A percentile compares a stretch with the other conserved stretches of the same genome.
Conservation (phyloP, 192 early-diverging fungal genomes). For the Oehlia diaphana region DNA sequence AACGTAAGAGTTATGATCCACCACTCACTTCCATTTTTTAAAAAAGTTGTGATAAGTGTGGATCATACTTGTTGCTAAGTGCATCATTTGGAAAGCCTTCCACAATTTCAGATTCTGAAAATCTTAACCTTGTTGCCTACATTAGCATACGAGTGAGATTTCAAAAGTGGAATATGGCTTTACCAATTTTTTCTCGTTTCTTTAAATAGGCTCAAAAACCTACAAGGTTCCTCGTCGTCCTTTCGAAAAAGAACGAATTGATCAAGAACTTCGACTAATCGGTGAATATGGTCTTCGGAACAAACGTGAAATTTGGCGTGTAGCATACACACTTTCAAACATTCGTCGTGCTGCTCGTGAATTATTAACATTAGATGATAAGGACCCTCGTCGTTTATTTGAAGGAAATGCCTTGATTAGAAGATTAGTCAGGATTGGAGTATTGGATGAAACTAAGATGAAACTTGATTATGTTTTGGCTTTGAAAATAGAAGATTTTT, state of each 20-base stretch:
- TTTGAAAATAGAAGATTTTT: conserved; percentile 97
- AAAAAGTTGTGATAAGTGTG: conserved; percentile 9
- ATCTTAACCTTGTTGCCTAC: neutral
- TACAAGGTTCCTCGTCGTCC: conserved; percentile 97
- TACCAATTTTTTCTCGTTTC: conserved; percentile 30
- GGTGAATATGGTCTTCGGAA: conserved; percentile 97
- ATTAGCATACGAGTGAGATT: neutral
- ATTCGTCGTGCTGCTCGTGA: conserved; percentile 99
- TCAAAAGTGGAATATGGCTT: conserved; percentile 1
- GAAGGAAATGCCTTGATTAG: conserved; percentile 99
- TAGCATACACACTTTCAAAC: conserved; percentile 96
- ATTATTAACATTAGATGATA: conserved; percentile 92
- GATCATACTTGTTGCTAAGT: conserved; percentile 8
- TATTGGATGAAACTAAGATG: conserved; percentile 96
- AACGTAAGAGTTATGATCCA: conserved; percentile 34
- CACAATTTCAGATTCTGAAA: neutral
- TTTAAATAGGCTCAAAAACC: conserved; percentile 66
- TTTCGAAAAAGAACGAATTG: conserved; percentile 95
- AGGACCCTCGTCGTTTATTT: conserved; percentile 97
- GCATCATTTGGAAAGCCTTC: conserved; percentile 19
- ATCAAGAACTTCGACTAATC: conserved; percentile 89
- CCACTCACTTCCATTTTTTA: conserved; percentile 9
- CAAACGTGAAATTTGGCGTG: conserved; percentile 99
- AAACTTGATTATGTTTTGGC: conserved; percentile 99
- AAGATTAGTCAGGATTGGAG: conserved; percentile 96